Conservation (phyloP, 2,329 filamentous ascomycete genomes). For the Furcasterigmium furcatum region DNA sequence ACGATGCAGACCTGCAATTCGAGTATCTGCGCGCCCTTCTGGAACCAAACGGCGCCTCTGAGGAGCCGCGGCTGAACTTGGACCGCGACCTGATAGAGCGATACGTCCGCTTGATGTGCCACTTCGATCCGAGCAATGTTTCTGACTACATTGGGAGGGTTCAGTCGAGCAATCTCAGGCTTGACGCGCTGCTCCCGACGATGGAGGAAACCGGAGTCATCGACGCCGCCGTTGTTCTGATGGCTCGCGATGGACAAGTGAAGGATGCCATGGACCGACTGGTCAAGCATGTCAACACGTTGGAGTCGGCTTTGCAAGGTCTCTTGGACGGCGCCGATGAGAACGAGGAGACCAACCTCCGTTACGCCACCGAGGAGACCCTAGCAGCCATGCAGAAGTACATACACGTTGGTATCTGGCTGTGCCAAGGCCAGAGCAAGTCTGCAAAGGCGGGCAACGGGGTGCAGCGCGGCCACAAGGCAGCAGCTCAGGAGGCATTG, state of each 20-base stretch:
- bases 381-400: constrained; percentile 83
- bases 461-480: constrained; percentile 50
- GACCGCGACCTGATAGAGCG: constrained; percentile 69
- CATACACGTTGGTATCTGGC: constrained; percentile 88
- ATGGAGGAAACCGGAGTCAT: constrained; percentile 89
- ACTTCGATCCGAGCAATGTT: constrained; percentile 76
- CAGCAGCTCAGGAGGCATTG: constrained; percentile 37
- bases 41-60: constrained; percentile 44
- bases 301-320: constrained; percentile 75
- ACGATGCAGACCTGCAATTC: constrained; percentile 65
- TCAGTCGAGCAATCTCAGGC: constrained; percentile 70
- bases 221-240: constrained; percentile 86
- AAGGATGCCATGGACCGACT: constrained; percentile 81
- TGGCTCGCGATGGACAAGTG: constrained; percentile 84
- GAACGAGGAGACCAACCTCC: constrained; percentile 50
- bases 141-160: constrained; percentile 78
- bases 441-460: constrained; percentile 42
- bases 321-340: constrained; percentile 62
- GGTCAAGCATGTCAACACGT: constrained; percentile 72
- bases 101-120: constrained; percentile 90
- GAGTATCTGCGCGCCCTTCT: constrained; percentile 74
- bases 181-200: constrained; percentile 72
- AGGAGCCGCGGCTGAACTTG: constrained; percentile 7
- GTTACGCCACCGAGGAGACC: constrained; percentile 69
- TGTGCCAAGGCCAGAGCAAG: constrained; percentile 84